Evolutionary conservation across 1,284 basidiomycete genomes (phyloP), one percentile per base, ranked within the genome.

Genomic region (Coniferiporia weirii): DNA sequence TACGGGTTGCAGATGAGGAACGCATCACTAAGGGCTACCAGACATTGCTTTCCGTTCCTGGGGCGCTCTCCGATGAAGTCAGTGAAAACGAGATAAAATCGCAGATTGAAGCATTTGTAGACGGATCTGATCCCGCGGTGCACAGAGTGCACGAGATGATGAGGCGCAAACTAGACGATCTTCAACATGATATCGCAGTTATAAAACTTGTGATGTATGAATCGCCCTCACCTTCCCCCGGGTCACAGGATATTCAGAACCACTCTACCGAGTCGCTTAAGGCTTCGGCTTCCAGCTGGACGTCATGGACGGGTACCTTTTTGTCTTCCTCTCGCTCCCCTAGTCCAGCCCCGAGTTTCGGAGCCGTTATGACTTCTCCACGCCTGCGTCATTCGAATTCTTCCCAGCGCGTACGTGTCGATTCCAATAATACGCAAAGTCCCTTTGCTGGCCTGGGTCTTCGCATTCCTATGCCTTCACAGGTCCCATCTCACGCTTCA

Each of bases 121-220:
- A 82, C 35, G 82, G 83, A 1, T 75, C 78, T 0, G 81, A 85
- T 46, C 68, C 73, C n/a, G 69, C 71, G 0, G 78, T 84, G 3
- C 67, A 69, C 19, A 80, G 79, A 53, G 79, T 83, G 0, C 69
- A 73, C 56, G 74, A 76, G 17, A 76, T 69, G 46, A 84, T 91
- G 66, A 69, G 71, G 59, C 74, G 73, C 47, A 89, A 91, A 68
- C 71, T 93, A 40, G 84, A 79, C 38, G 89, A 94, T 66, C 77
- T 93, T n/a, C 80, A 92, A 65, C 84, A 90, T 63, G 91, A 94
- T 69, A 82, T 94, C 49, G 84, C 85, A 0, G 75, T 75, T 9
- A 71, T 91, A 58, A 89, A 90, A 68, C 74, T 74, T 6, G 76
- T 76, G 0, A 66, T 85, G 35, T 77, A 88, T 64, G 81, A 81